These are phyloP conservation scores for Metahyphopichia silvanorum DNA, from an alignment of 805 yeast species.

Conservation along the genomic window DNA sequence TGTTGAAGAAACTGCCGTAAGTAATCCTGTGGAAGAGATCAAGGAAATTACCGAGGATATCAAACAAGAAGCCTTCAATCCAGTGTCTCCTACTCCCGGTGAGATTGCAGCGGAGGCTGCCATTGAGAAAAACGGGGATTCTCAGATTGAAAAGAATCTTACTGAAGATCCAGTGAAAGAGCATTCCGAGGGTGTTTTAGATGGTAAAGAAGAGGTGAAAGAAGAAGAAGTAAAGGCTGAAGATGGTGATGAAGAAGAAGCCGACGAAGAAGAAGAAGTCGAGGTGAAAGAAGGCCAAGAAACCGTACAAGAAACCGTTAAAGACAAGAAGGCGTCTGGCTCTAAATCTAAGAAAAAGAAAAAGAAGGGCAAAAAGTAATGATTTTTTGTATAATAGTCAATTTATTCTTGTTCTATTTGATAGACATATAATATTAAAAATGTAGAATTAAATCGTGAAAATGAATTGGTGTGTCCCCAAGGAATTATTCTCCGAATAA, in stretches of 20 bases:
- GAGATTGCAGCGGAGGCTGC: slow-evolving; percentile 6
- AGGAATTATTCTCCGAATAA: slow-evolving; percentile 77
- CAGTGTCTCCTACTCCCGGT: neutral
- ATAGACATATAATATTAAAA: no score
- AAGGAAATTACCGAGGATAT: slow-evolving; percentile 1
- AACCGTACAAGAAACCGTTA: slow-evolving; percentile 3
- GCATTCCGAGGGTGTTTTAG: slow-evolving; percentile 8
- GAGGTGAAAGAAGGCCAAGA: slow-evolving; percentile 7
- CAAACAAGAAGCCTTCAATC: slow-evolving; percentile 1
- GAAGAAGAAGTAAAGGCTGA: slow-evolving; percentile 3
- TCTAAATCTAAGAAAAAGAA: slow-evolving; percentile 19
- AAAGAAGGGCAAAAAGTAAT: slow-evolving; percentile 30
- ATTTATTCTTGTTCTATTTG: no score
- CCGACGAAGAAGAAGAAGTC: slow-evolving; percentile 3
- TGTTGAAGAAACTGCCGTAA: slow-evolving; percentile 1
- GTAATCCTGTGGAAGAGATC: slow-evolving; percentile 1
- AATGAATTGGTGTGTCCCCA: slow-evolving; percentile 1
- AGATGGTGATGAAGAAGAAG: slow-evolving; percentile 6
- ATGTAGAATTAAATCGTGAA: no score
- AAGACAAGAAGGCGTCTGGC: slow-evolving; percentile 1
- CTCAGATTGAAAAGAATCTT: slow-evolving; percentile 4
- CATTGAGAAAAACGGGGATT: slow-evolving; percentile 6
- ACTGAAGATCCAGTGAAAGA: slow-evolving; percentile 11
- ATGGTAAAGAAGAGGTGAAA: slow-evolving; percentile 4
- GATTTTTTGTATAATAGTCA: no score